These are phyloP conservation scores for Pterocarpus santalinus DNA, from an alignment of 306 rosid genomes.

Conservation along the genomic window DNA sequence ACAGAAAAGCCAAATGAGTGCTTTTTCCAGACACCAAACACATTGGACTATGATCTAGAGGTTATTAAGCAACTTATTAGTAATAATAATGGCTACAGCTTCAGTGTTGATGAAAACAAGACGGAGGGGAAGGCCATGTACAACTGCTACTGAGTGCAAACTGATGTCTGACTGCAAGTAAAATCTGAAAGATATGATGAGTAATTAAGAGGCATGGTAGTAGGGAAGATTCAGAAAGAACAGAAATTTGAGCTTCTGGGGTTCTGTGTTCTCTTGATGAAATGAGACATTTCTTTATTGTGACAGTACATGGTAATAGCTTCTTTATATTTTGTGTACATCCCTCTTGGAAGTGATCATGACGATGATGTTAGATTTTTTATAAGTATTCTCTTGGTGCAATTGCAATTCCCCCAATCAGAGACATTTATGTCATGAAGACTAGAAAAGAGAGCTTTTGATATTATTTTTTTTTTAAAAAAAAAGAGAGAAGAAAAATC, in stretches of 20 bases:
- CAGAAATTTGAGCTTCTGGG: slow-evolving; percentile 47
- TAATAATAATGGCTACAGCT: slow-evolving; percentile 42
- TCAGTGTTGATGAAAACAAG: slow-evolving; percentile 66
- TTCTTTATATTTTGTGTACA: slow-evolving; percentile 53
- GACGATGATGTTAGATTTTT: slow-evolving; percentile 47
- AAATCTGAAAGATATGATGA: slow-evolving; percentile 85
- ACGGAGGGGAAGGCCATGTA: slow-evolving; percentile 56
- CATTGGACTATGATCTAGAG: slow-evolving; percentile 61
- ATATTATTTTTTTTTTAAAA: not conserved
- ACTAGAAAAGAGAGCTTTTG: slow-evolving; percentile 43
- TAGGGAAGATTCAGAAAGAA: slow-evolving; percentile 50
- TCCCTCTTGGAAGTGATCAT: slow-evolving; percentile 42
- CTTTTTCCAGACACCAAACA: slow-evolving; percentile 45
- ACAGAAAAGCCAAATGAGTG: slow-evolving; percentile 48
- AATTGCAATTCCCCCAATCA: slow-evolving; percentile 40
- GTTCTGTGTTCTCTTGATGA: slow-evolving; percentile 53
- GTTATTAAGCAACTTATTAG: slow-evolving; percentile 64
- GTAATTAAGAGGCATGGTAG: slow-evolving; percentile 50
- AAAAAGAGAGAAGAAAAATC: slow-evolving; percentile 19
- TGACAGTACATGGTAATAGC: slow-evolving; percentile 66
- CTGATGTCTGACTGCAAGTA: slow-evolving; percentile 58
- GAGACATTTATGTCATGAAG: slow-evolving; percentile 48
- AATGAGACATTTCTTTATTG: slow-evolving; percentile 53
- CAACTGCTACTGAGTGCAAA: slow-evolving; percentile 50
- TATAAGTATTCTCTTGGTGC: slow-evolving; percentile 48